Base-by-base conservation (phyloP, 2,329 filamentous ascomycete species). In the Botrytis galanthina region DNA sequence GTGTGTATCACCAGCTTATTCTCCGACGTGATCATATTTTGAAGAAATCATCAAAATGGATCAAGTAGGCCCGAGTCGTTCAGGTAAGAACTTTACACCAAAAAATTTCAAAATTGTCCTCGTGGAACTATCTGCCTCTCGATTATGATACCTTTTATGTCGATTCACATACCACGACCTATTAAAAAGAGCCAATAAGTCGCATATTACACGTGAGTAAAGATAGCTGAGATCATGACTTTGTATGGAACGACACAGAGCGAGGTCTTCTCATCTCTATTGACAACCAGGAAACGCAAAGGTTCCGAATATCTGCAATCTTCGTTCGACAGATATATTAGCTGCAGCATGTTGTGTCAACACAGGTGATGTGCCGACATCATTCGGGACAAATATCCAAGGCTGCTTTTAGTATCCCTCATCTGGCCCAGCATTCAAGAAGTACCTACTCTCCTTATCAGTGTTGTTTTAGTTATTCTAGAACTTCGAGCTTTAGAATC, bases 261-360 rank as follows among this genome's bases (percentile, higher is more conserved):
- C n/a, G 42, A 42, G 26, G 22, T 54, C 35, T 39, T 57, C 35
- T 68, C 66, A 68, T 68, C 66, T 68, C 48, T 68, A 68, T 35
- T 68, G n/a, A 26, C 66, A 68, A 68, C 48, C 48, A 42, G 18
- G 66, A 68, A 68, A 68, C 18, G 66, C 35, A 57, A 57, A 68
- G 48, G 18, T 68, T 68, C 48, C 63, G 63, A 48, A 66, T 12
- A 20, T 22, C 46, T 48, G 18, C 48, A 68, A 57, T 68, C 35
- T 48, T 42, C 48, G 51, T 68, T 54, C 26, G 26, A 39, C 46
- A 51, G 35, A 37, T 54, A 57, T 68, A 57, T 32, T 68, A 37
- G 26, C 48, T 68, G 66, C 66, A 57, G 48, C 48, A 68, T 68
- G 66, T n/a, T 42, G 12, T 68, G 35, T 35, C 12, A 32, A 26